Evolutionary conservation across 2,329 filamentous ascomycete genomes (phyloP).

Genomic region (Colletotrichum falcatum): DNA sequence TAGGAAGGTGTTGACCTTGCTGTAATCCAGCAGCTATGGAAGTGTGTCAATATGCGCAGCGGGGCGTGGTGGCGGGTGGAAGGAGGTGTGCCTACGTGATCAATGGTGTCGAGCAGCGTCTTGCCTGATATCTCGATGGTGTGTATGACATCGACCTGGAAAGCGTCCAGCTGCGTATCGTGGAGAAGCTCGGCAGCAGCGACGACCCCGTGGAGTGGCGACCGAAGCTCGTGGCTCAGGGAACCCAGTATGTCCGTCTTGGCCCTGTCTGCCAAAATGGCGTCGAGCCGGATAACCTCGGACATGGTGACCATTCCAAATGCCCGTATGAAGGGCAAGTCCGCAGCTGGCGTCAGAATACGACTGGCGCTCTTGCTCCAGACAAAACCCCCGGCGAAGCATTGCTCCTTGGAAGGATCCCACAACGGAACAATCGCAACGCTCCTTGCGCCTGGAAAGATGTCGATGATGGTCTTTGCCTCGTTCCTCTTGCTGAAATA

Average conservation of each 20-base stretch:
- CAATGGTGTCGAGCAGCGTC: conserved; percentile 62
- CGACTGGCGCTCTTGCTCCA: conserved; percentile 53
- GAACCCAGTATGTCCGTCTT: conserved; percentile 68
- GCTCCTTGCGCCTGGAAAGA: conserved; percentile 55
- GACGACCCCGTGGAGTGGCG: conserved; percentile 68
- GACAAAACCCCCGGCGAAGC: conserved; percentile 55
- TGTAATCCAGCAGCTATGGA: conserved; percentile 57
- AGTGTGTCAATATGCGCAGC: background rate
- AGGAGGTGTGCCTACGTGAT: conserved; percentile 51
- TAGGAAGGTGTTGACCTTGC: conserved; percentile 60
- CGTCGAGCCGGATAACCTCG: conserved; percentile 61
- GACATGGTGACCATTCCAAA: conserved; percentile 67
- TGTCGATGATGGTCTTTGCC: conserved; percentile 48
- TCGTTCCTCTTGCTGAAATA: conserved; percentile 45
- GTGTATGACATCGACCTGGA: conserved; percentile 57
- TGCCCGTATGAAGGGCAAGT: conserved; percentile 55
- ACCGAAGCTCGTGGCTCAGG: conserved; percentile 68
- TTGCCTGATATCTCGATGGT: conserved; percentile 62
- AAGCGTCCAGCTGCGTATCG: conserved; percentile 56
- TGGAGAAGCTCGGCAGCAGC: conserved; percentile 63
- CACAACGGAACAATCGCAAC: conserved; percentile 53
- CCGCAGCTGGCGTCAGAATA: conserved; percentile 40
- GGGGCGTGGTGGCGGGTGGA: background rate
- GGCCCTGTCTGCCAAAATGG: conserved; percentile 52
- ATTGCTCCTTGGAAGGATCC: conserved; percentile 51